Conservation (phyloP, 257 asterid species). For the Nicotiana sylvestris region DNA sequence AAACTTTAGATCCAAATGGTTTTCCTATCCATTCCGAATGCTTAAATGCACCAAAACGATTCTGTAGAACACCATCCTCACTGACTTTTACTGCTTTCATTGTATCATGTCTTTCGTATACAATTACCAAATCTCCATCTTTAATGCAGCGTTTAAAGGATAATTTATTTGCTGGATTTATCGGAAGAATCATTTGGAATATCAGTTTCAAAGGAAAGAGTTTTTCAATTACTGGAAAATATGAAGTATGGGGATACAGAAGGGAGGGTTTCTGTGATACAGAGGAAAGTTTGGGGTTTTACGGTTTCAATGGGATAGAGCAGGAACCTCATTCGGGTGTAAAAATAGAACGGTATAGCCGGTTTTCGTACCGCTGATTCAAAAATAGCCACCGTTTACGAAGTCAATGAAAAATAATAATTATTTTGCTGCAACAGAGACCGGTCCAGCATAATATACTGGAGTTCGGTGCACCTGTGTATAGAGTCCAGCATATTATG, state of each 20-base stretch:
- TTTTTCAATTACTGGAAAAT: not conserved
- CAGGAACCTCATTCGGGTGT: not conserved
- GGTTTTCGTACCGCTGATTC: no score
- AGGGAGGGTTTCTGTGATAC: not conserved
- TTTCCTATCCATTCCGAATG: slow-evolving; percentile 93
- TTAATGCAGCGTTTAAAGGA: slow-evolving; percentile 56
- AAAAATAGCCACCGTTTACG: no score
- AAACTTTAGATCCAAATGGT: slow-evolving; percentile 80
- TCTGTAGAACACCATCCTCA: slow-evolving; percentile 59
- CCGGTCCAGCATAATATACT: no score
- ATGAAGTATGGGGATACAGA: not conserved
- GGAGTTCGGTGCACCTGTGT: no score
- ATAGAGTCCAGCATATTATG: no score
- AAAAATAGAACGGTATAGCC: no score
- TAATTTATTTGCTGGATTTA: slow-evolving; percentile 38
- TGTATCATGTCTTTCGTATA: slow-evolving; percentile 67
- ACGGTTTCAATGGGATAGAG: not conserved
- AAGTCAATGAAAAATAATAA: no score
- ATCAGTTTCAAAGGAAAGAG: not conserved
- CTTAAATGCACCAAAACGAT: slow-evolving; percentile 82
- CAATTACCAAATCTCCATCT: slow-evolving; percentile 77
- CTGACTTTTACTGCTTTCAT: slow-evolving; percentile 80
- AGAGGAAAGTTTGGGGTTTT: not conserved
- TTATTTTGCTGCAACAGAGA: no score
- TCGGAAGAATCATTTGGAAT: slow-evolving; percentile 39